phyloP scores from a whole-genome alignment of 805 yeast species.

The Ascoidea rubescens region DNA sequence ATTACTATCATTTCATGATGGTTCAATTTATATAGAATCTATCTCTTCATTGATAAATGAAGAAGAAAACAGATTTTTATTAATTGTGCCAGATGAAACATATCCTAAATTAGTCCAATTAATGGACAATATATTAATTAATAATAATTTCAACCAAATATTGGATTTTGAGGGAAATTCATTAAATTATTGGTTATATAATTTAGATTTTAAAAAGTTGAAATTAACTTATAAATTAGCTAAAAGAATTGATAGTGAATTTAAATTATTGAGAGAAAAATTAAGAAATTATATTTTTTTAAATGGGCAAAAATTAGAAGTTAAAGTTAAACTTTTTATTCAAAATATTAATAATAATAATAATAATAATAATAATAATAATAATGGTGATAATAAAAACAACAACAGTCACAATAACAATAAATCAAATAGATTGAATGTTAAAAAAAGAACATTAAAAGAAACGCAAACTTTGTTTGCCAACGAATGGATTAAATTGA shows the following conservation, averaged over 20 bases:
- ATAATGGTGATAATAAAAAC: constrained; percentile 10
- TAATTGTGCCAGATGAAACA: constrained; percentile 41
- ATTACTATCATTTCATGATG: constrained; percentile 28
- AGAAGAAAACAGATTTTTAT: constrained; percentile 43
- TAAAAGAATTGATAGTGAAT: constrained; percentile 38
- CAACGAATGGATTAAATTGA: constrained; percentile 49
- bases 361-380: constrained; percentile 11
- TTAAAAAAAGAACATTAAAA: constrained; percentile 12
- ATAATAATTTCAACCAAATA: constrained; percentile 40
- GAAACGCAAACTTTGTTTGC: constrained; percentile 39
- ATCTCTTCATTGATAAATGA: constrained; percentile 39
- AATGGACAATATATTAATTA: constrained; percentile 45
- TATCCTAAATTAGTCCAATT: constrained; percentile 37
- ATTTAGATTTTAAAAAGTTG: constrained; percentile 29
- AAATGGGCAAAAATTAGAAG: constrained; percentile 29
- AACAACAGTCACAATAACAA: constrained; percentile 10
- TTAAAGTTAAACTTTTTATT: constrained; percentile 15
- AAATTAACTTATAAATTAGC: constrained; percentile 33
- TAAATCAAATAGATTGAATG: constrained; percentile 9
- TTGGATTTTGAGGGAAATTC: constrained; percentile 42
- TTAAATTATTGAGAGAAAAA: constrained; percentile 32
- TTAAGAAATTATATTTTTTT: constrained; percentile 30
- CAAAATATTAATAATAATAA: constrained; percentile 9
- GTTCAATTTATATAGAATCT: constrained; percentile 40
- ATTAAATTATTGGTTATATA: constrained; percentile 38